Evolutionary conservation across 345 rosid species (phyloP), one percentile per base, ranked within the genome.

Genomic region (Hypericum perforatum): DNA sequence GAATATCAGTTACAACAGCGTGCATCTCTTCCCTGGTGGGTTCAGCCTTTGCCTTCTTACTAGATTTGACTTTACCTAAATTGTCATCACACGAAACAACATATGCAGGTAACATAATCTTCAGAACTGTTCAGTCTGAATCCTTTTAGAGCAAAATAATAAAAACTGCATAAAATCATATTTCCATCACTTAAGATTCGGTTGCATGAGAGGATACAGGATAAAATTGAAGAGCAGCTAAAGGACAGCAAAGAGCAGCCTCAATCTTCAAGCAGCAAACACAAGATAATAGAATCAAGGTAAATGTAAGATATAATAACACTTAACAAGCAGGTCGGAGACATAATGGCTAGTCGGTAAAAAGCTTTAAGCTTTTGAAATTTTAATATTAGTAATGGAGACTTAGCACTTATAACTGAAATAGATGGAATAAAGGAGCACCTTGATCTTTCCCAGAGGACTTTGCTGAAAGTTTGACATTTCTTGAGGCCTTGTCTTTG

Each of bases 1-100:
- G 79, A 74, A 83, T 83, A 60, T 74, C 74, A n/a, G 78, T 78
- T 7, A 88, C 95, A 55, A 85, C 86, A 52, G 70, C 81, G 74
- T 80, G 96, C 89, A 92, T 81, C 74, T 92, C 91, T 61, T 76
- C 80, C 71, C 82, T 83, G 63, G 70, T 83, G 49, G 98, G 98
- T 48, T 79, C 89, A 7, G 70, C 54, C 77, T 78, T 78, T 16
- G 77, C 69, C 76, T 76, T 83, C 78, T 78, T 88, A 53, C 66
- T 52, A 57, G 68, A 56, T 77, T 81, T 88, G 15, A 76, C 81
- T 80, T 83, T 79, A 43, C 77, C 81, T 82, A 56, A 36, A 37
- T 41, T 49, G 53, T 11, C 53, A 57, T 22, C 62, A 76, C 12
- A 42, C 50, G 44, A 44, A 45, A 14, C 59, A 43, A 14, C 3